Evolutionary conservation across 2,329 filamentous ascomycete genomes (phyloP), one percentile per base, ranked within the genome.

Genomic region (Arthrobotrys megalospora): DNA sequence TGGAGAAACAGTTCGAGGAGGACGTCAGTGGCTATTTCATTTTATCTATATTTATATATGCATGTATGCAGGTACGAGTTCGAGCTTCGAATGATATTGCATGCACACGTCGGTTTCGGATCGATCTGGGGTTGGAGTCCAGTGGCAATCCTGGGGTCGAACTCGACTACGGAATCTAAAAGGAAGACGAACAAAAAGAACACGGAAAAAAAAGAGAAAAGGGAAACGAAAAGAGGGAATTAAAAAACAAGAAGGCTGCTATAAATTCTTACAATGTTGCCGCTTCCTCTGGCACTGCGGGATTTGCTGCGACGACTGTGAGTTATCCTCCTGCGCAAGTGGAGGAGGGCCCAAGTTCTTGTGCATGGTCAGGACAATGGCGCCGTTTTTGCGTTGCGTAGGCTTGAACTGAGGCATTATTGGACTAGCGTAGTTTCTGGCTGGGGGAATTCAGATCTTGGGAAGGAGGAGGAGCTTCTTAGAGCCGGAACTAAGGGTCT

Each of bases 321-420:
- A 73, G 55, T 60, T 52, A 34, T 75, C 63, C 63, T 68, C 70
- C 63, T 60, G 52, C 41, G 50, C 38, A 28, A 66, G 28, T 14
- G 69, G 16, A 47, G 58, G 68, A 16, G 58, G 45, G 12, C 69
- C 63, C 62, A 75, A 63, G 70, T 75, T 67, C 62, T 75, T 67
- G 53, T 75, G 62, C 63, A 75, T 67, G 63, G 70, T 38, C 52
- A 75, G 70, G 53, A 75, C 70, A 53, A 75, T 75, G 34, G 70
- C 70, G 43, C 70, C 70, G 70, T 75, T 75, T 58, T 75, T 75
- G 70, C 70, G 70, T 75, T 75, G 70, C 24, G 62, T 67, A 6
- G 70, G 70, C 60, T 75, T 75, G 70, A 75, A 75, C 41, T 75
- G 70, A 60, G 36, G 55, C 70, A 75, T 75, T 43, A 24, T 64